These are phyloP conservation scores for Rostrohypoxylon terebratum DNA, from an alignment of 495 filamentous ascomycete genomes.

Conservation along the genomic window DNA sequence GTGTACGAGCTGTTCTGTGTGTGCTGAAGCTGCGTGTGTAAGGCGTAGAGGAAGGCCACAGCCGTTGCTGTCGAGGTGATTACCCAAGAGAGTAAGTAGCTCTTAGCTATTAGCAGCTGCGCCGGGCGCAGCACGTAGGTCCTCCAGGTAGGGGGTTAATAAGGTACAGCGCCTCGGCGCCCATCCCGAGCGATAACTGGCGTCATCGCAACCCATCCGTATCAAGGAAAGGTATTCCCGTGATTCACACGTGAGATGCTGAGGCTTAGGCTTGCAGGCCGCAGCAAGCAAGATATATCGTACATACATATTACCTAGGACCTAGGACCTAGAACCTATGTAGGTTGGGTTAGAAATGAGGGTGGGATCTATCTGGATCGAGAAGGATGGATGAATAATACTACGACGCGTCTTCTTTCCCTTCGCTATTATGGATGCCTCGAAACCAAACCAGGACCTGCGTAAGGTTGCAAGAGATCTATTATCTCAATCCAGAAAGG, in stretches of 20 bases:
- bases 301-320: too few relatives aligned
- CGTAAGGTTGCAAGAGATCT: background rate
- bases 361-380: conserved; percentile 16
- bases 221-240: conserved; percentile 14
- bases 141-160: too few relatives aligned
- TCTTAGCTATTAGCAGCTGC: too few relatives aligned
- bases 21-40: background rate
- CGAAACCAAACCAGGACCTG: background rate
- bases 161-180: conserved; percentile 11
- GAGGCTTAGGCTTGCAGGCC: background rate
- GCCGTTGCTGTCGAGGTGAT: background rate
- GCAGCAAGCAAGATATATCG: background rate
- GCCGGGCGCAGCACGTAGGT: background rate
- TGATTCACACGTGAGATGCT: conserved; percentile 4
- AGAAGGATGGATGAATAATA: conserved; percentile 18
- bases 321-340: too few relatives aligned
- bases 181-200: conserved; percentile 31
- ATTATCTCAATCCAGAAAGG: background rate
- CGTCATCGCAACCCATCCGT: too few relatives aligned
- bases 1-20: conserved; percentile 17
- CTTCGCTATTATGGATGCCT: conserved; percentile 15
- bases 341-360: background rate
- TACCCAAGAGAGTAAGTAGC: background rate
- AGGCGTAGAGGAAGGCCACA: conserved; percentile 15
- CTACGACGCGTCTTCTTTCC: conserved; percentile 7